These are phyloP conservation scores for Jamesozyma gamospora DNA, from an alignment of 805 yeast genomes.

Conservation along the genomic window DNA sequence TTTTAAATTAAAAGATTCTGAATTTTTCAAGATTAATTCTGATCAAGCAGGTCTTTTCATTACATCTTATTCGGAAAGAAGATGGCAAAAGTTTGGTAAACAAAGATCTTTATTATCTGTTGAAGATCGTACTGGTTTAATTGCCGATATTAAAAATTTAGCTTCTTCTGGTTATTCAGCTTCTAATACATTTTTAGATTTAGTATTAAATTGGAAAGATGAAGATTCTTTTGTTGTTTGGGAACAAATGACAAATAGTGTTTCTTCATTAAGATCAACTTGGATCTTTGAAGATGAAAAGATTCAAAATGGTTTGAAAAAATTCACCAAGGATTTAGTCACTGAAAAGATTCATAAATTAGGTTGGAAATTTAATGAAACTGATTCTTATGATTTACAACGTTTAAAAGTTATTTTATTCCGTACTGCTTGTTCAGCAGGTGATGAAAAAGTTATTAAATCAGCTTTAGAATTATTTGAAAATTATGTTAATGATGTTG, in stretches of 20 bases:
- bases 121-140: slow-evolving; percentile 68
- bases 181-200: slow-evolving; percentile 47
- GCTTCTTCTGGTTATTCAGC: slow-evolving; percentile 60
- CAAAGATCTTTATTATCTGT: slow-evolving; percentile 51
- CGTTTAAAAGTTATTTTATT: slow-evolving; percentile 59
- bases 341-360: slow-evolving; percentile 41
- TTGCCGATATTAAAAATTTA: slow-evolving; percentile 67
- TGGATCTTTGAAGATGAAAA: slow-evolving; percentile 44
- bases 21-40: slow-evolving; percentile 60
- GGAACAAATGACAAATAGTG: slow-evolving; percentile 45
- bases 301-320: slow-evolving; percentile 38
- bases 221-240: slow-evolving; percentile 58
- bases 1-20: slow-evolving; percentile 34
- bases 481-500: slow-evolving; percentile 49
- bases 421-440: slow-evolving; percentile 45
- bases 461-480: slow-evolving; percentile 42
- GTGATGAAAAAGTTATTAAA: slow-evolving; percentile 37
- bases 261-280: slow-evolving; percentile 41
- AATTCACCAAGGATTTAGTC: slow-evolving; percentile 46
- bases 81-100: slow-evolving; percentile 59
- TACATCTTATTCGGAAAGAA: slow-evolving; percentile 55
- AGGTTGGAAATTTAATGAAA: slow-evolving; percentile 53
- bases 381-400: slow-evolving; percentile 50
- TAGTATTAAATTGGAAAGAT: slow-evolving; percentile 50
- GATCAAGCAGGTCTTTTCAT: slow-evolving; percentile 69